A percentile compares a stretch with the other conserved stretches of the same genome.
Conservation (phyloP, 2,329 filamentous ascomycete genomes). For the Neoascochyta sp. region DNA sequence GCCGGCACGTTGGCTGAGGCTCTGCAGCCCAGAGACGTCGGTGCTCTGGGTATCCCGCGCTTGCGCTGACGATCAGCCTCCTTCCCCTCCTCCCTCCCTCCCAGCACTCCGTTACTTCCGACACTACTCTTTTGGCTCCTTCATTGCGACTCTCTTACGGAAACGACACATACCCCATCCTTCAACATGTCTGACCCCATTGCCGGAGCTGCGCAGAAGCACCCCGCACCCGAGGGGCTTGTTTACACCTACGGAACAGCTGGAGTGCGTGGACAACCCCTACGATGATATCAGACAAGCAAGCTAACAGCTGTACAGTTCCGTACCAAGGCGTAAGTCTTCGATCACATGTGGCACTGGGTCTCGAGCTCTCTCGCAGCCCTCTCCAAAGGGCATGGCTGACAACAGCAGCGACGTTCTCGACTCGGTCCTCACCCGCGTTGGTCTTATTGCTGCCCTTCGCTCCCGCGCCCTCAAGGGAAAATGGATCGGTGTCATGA, state of each 20-base stretch:
- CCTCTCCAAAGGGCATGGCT: too few relatives aligned
- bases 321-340: conserved; percentile 64
- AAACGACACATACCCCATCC: background rate
- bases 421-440: conserved; percentile 87
- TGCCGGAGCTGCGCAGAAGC: conserved; percentile 30
- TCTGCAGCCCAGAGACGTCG: conserved; percentile 7
- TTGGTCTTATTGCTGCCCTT: conserved; percentile 82
- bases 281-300: background rate
- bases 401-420: conserved; percentile 62
- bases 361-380: too few relatives aligned
- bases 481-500: conserved; percentile 85
- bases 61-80: conserved; percentile 1
- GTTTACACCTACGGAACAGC: conserved; percentile 42
- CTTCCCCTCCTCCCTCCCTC: conserved; percentile 4
- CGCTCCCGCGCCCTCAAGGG: conserved; percentile 86
- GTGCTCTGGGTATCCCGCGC: conserved; percentile 2
- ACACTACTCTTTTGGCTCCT: background rate
- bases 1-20: conserved; percentile 5
- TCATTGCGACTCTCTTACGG: too few relatives aligned
- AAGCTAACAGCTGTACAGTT: conserved; percentile 47
- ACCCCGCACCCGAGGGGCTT: conserved; percentile 37
- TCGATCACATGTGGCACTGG: too few relatives aligned
- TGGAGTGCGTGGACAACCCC: conserved; percentile 44
- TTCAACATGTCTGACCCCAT: conserved; percentile 31
- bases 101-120: background rate